Evolutionary conservation across 2,329 filamentous ascomycete genomes (phyloP).

Genomic region (Arachnopeziza araneosa): DNA sequence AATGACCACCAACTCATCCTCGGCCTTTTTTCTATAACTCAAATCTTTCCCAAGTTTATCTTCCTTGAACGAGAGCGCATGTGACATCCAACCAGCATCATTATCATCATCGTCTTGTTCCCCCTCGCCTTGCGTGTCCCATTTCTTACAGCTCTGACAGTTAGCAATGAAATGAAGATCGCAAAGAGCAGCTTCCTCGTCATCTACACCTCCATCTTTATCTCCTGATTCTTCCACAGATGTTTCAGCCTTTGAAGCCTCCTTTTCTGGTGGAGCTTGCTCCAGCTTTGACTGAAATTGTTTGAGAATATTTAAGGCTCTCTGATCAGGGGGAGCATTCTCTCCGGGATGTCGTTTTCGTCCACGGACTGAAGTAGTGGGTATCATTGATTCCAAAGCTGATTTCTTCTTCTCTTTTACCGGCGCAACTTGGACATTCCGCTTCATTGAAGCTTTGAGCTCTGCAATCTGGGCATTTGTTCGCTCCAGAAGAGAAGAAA

Average conservation of each 20-base stretch:
- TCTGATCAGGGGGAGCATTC: constrained; percentile 50
- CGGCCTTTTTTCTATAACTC: constrained; percentile 83
- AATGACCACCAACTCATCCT: constrained; percentile 87
- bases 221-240: constrained; percentile 21
- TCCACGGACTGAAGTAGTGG: constrained; percentile 62
- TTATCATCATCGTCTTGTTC: constrained; percentile 52
- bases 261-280: constrained; percentile 39
- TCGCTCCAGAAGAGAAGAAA: constrained; percentile 49
- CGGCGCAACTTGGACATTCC: constrained; percentile 48
- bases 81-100: constrained; percentile 76
- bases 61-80: constrained; percentile 78
- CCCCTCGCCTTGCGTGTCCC: constrained; percentile 54
- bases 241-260: constrained; percentile 22
- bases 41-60: constrained; percentile 88
- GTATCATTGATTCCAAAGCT: constrained; percentile 68
- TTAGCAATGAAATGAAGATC: constrained; percentile 95
- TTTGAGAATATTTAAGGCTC: constrained; percentile 65
- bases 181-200: constrained; percentile 71
- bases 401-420: constrained; percentile 58
- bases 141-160: constrained; percentile 84
- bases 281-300: constrained; percentile 77
- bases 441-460: constrained; percentile 75
- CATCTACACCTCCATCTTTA: constrained; percentile 36
- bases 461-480: constrained; percentile 78
- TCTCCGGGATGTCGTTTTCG: constrained; percentile 62